These are phyloP conservation scores for Eugenia klotzschiana DNA, from an alignment of 441 rosid genomes.

Conservation along the genomic window DNA sequence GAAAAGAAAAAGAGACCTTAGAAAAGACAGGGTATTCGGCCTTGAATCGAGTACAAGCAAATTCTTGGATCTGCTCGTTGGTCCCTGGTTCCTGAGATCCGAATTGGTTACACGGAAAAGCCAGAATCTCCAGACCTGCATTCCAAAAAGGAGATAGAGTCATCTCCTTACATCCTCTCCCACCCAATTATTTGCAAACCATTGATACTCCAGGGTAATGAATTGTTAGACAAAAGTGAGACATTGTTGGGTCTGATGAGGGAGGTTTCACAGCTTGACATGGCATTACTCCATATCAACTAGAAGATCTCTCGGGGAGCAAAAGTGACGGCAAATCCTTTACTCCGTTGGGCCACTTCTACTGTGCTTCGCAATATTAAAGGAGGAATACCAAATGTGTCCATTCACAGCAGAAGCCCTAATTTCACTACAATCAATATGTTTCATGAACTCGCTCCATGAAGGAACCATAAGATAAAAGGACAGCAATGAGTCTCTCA, in stretches of 20 bases:
- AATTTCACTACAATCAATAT: background rate
- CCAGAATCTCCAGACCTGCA: conserved; percentile 57
- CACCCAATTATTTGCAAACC: background rate
- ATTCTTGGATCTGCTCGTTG: conserved; percentile 43
- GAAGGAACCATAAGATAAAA: background rate
- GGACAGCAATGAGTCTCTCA: background rate
- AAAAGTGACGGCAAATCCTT: background rate
- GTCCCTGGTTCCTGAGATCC: conserved; percentile 57
- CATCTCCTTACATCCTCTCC: background rate
- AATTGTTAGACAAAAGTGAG: background rate
- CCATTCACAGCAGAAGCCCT: background rate
- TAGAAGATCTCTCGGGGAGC: background rate
- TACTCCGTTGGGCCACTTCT: background rate
- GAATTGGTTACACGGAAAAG: conserved; percentile 68
- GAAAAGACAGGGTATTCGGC: conserved; percentile 67
- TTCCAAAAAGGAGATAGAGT: background rate
- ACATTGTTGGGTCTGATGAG: background rate
- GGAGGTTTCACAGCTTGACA: background rate
- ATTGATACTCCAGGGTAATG: background rate
- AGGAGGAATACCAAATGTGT: background rate
- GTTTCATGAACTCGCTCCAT: background rate
- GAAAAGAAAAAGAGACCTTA: conserved; percentile 20
- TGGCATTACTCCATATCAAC: background rate
- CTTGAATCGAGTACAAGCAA: conserved; percentile 67
- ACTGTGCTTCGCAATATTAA: background rate